Evolutionary conservation across 257 asterid species (phyloP).

Genomic region (Henckelia pumila): DNA sequence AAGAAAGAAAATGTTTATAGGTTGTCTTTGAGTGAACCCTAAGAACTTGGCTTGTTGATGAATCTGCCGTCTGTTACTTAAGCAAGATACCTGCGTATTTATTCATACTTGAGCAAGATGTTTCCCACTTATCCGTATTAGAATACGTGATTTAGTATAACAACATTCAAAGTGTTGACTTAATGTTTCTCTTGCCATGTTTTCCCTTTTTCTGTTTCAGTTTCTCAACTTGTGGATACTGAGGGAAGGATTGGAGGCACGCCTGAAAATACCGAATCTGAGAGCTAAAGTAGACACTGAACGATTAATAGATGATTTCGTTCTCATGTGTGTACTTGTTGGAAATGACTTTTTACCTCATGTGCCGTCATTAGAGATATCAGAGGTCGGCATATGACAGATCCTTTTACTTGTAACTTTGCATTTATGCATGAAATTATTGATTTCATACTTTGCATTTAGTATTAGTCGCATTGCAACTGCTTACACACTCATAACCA

Average conservation of each 20-base stretch:
- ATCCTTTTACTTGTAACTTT: conserved; percentile 18
- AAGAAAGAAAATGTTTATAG: too few species aligned
- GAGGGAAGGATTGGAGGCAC: conserved; percentile 48
- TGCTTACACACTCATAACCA: conserved; percentile 2
- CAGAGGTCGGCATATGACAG: conserved; percentile 47
- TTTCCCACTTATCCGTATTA: too few species aligned
- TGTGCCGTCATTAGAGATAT: conserved; percentile 57
- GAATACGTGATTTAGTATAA: background rate
- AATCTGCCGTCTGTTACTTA: conserved; percentile 5
- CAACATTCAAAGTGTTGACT: background rate
- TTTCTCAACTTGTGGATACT: conserved; percentile 56
- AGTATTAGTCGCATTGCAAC: conserved; percentile 14
- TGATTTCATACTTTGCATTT: conserved; percentile 6
- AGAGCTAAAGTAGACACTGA: conserved; percentile 33
- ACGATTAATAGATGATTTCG: conserved; percentile 61
- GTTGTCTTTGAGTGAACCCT: background rate
- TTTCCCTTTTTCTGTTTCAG: conserved; percentile 32
- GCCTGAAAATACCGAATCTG: too few species aligned
- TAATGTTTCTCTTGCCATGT: background rate
- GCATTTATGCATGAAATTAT: conserved; percentile 19
- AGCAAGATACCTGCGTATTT: conserved; percentile 1
- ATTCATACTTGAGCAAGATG: conserved; percentile 3
- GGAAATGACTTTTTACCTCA: conserved; percentile 78
- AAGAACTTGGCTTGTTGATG: background rate
- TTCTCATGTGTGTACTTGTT: conserved; percentile 60